Evolutionary conservation across 257 asterid species (phyloP).

Genomic region (Rhazya stricta): DNA sequence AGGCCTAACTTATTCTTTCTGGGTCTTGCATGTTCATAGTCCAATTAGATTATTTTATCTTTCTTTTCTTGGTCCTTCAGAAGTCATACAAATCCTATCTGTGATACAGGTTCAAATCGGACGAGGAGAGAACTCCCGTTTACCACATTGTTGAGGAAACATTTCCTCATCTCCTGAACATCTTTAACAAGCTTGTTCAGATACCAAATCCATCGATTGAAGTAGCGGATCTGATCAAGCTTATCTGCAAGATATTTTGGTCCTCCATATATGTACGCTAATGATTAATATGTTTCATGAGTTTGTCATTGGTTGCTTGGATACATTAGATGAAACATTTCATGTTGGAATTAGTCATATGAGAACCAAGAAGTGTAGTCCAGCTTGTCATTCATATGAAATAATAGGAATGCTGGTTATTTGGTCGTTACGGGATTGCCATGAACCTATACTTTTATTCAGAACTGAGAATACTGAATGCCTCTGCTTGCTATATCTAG

Average conservation of each 20-base stretch:
- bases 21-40: not conserved
- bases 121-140: constrained; percentile 88
- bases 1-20: not conserved
- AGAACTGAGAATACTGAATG: not conserved
- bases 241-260: constrained; percentile 96
- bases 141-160: constrained; percentile 86
- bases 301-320: not conserved
- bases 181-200: constrained; percentile 76
- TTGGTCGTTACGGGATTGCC: not conserved
- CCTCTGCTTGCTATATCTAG: not conserved
- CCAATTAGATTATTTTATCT: not conserved
- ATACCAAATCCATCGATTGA: constrained; percentile 73
- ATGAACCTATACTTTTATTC: not conserved
- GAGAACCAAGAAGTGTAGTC: not conserved
- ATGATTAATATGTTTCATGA: not conserved
- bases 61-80: not conserved
- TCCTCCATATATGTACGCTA: constrained; percentile 85
- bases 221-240: constrained; percentile 92
- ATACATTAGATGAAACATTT: not conserved
- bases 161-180: constrained; percentile 77
- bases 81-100: constrained; percentile 17
- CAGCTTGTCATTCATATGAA: not conserved
- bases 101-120: constrained; percentile 86
- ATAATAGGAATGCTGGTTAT: not conserved
- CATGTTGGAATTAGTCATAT: not conserved